Conservation (phyloP, 345 rosid genomes). For the Trapa bicornis region DNA sequence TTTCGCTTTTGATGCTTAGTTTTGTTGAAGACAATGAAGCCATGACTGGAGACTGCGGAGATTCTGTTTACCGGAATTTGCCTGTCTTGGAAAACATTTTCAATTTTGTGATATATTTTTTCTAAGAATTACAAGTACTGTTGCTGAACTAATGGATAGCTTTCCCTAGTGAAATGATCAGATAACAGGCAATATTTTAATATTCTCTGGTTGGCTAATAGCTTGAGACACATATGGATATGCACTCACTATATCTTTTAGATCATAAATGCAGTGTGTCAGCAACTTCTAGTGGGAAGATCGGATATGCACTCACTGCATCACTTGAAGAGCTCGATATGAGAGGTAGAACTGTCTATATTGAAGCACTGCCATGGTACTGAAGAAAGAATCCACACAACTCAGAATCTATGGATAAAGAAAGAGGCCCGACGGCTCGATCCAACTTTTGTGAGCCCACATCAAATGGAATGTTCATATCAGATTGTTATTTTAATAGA, state of each 20-base stretch:
- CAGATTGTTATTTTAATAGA: constrained; percentile 30
- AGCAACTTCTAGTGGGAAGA: neutral
- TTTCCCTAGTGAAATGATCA: neutral
- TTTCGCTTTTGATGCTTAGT: neutral
- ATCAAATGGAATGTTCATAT: constrained; percentile 23
- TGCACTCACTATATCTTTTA: neutral
- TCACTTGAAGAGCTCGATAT: neutral
- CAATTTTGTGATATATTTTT: neutral
- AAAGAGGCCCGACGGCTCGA: constrained; percentile 19
- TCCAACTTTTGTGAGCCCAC: constrained; percentile 23
- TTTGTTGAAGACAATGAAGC: neutral
- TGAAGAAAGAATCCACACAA: neutral
- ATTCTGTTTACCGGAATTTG: neutral
- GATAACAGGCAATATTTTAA: neutral
- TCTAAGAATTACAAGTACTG: neutral
- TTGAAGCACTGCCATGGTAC: neutral
- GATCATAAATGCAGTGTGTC: neutral
- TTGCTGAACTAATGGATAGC: neutral
- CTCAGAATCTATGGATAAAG: constrained; percentile 36
- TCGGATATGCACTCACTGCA: neutral
- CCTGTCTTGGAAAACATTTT: neutral
- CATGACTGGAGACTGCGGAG: neutral
- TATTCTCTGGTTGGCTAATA: neutral
- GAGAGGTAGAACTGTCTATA: neutral
- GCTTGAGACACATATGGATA: neutral